phyloP scores from a whole-genome alignment of 495 filamentous ascomycete species.

The Penicillium ochrochloron region DNA sequence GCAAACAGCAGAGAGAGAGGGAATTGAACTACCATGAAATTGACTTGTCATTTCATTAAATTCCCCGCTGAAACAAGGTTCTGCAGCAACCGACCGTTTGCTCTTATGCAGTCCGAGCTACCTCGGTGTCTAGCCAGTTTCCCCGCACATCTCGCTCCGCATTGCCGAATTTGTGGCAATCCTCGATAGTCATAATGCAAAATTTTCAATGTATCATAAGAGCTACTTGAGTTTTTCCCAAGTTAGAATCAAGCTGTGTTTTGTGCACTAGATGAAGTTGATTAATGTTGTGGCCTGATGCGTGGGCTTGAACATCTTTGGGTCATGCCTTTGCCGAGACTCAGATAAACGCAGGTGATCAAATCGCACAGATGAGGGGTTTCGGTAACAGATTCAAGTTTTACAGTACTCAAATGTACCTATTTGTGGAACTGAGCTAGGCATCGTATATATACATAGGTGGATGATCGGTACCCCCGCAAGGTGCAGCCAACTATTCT shows the following conservation, averaged over 20 bases:
- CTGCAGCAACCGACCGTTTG: neutral
- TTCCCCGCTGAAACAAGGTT: neutral
- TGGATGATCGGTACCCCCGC: neutral
- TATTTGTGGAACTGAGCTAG: neutral
- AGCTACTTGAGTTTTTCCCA: neutral
- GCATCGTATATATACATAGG: neutral
- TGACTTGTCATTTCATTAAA: neutral
- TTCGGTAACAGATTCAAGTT: constrained; percentile 1
- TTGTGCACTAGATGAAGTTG: neutral
- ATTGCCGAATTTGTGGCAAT: constrained; percentile 6
- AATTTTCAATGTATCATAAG: neutral
- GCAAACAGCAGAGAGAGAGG: constrained; percentile 80
- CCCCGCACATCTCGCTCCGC: constrained; percentile 17
- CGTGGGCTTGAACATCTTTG: neutral
- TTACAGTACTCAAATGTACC: neutral
- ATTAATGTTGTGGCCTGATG: neutral
- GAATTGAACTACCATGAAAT: constrained; percentile 64
- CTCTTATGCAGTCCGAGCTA: neutral
- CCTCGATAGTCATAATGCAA: neutral
- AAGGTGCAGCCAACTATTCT: neutral
- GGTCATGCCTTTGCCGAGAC: neutral
- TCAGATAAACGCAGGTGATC: neutral
- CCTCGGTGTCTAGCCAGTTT: constrained; percentile 10
- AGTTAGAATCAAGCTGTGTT: neutral
- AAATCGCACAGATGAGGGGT: constrained; percentile 11